A percentile compares a stretch with the other conserved stretches of the same genome.
Evolutionary conservation across 2,329 filamentous ascomycete species (phyloP).

Genomic region (Colletotrichum neosansevieriae): DNA sequence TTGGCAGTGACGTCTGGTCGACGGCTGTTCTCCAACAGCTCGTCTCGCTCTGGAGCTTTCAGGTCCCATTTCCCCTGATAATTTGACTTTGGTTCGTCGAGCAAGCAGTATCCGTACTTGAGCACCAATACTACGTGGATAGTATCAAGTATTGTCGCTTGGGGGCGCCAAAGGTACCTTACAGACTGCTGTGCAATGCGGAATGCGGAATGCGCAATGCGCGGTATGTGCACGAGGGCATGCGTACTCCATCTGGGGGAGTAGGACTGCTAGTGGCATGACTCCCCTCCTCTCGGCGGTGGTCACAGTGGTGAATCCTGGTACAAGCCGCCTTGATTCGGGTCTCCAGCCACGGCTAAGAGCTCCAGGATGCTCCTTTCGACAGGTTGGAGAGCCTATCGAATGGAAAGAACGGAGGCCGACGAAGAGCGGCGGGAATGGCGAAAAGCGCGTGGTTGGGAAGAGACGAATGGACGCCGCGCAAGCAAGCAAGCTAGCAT

Average conservation of each 20-base stretch:
- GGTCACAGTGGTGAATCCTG: conserved; percentile 32
- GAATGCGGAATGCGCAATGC: conserved; percentile 31
- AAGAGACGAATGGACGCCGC: conserved; percentile 15
- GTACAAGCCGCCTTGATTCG: conserved; percentile 36
- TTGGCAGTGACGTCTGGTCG: conserved; percentile 27
- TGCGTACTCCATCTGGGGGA: conserved; percentile 15
- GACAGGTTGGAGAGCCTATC: conserved; percentile 30
- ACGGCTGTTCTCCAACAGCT: conserved; percentile 34
- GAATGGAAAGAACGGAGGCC: conserved; percentile 16
- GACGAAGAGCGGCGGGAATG: conserved; percentile 29
- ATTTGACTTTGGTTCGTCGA: conserved; percentile 14
- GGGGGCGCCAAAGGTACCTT: conserved; percentile 36
- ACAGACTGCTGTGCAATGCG: conserved; percentile 35
- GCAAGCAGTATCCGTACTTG: neutral
- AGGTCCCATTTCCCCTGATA: conserved; percentile 12
- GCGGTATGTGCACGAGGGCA: conserved; percentile 23
- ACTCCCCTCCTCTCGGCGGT: conserved; percentile 32
- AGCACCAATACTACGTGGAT: neutral
- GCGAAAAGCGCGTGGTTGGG: conserved; percentile 34
- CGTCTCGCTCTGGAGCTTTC: conserved; percentile 14
- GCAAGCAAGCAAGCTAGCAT: conserved; percentile 11
- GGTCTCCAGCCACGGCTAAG: conserved; percentile 23
- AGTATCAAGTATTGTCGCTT: neutral
- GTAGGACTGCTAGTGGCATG: conserved; percentile 27
- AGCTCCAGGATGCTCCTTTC: conserved; percentile 20